Evolutionary conservation across 208 protist genomes (phyloP).

Genomic region (Herpetomonas muscarum): DNA sequence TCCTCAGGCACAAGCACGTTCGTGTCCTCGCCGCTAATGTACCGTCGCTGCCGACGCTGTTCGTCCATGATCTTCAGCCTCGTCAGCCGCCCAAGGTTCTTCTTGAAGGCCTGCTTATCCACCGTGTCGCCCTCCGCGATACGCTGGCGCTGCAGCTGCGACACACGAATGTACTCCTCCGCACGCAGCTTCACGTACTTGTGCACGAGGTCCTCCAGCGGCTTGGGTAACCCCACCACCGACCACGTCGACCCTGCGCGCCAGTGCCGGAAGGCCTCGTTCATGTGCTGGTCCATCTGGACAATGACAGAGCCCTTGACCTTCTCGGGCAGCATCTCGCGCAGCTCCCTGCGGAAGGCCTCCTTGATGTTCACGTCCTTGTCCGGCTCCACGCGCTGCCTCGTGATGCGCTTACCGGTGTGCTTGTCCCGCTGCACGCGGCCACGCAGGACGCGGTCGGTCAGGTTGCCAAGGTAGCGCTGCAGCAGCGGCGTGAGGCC

Average conservation of each 20-base stretch:
- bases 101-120: slow-evolving; percentile 99
- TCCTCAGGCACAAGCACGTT: slow-evolving; percentile 89
- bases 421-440: slow-evolving; percentile 93
- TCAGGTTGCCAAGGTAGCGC: slow-evolving; percentile 99
- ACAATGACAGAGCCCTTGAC: slow-evolving; percentile 95
- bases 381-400: slow-evolving; percentile 99
- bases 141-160: slow-evolving; percentile 99
- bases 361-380: slow-evolving; percentile 99
- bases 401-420: slow-evolving; percentile 99
- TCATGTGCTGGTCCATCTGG: slow-evolving; percentile 99
- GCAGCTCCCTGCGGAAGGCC: slow-evolving; percentile 99
- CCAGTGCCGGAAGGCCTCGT: slow-evolving; percentile 99
- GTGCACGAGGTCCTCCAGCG: slow-evolving; percentile 99
- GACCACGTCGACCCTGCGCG: slow-evolving; percentile 99
- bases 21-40: slow-evolving; percentile 98
- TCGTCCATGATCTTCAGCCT: slow-evolving; percentile 99
- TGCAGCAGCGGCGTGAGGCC: slow-evolving; percentile 99
- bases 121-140: slow-evolving; percentile 98
- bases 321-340: slow-evolving; percentile 99
- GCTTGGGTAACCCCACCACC: slow-evolving; percentile 96
- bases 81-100: slow-evolving; percentile 99
- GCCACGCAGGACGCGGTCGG: slow-evolving; percentile 99
- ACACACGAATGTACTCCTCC: slow-evolving; percentile 99
- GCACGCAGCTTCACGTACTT: slow-evolving; percentile 99
- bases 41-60: slow-evolving; percentile 98